Evolutionary conservation across 2,329 filamentous ascomycete genomes (phyloP).

Genomic region (Aotearoamyces nothofagi): DNA sequence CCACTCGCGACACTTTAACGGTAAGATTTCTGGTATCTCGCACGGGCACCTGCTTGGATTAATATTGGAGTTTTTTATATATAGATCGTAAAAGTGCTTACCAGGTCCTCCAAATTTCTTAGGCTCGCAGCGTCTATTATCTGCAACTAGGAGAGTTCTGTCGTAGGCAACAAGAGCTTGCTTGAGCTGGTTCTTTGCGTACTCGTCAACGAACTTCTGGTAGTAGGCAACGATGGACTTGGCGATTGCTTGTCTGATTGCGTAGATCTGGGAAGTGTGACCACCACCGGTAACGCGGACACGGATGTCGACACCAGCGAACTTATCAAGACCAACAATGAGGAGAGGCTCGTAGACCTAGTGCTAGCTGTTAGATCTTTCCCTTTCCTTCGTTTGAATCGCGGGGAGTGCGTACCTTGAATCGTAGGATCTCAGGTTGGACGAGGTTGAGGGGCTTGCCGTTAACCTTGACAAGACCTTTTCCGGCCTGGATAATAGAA

Average conservation of each 20-base stretch:
- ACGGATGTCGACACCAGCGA: constrained; percentile 91
- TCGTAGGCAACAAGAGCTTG: constrained; percentile 91
- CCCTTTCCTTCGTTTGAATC: background rate
- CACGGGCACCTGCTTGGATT: constrained; percentile 60
- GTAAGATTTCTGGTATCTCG: constrained; percentile 99
- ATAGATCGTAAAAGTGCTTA: background rate
- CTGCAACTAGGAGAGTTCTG: constrained; percentile 93
- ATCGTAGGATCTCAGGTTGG: constrained; percentile 92
- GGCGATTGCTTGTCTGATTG: constrained; percentile 96
- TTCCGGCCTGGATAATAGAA: constrained; percentile 40
- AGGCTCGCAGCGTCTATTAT: constrained; percentile 98
- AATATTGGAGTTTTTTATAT: too few relatives aligned
- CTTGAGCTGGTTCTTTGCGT: constrained; percentile 99
- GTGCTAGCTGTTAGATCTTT: constrained; percentile 4
- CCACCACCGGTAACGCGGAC: constrained; percentile 94
- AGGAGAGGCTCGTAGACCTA: constrained; percentile 97
- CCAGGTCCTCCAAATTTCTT: constrained; percentile 60
- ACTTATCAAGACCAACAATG: constrained; percentile 94
- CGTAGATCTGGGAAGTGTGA: constrained; percentile 95
- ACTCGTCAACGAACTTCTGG: constrained; percentile 99
- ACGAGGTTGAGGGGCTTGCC: constrained; percentile 88
- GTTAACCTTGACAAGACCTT: constrained; percentile 97
- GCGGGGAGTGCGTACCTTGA: constrained; percentile 48
- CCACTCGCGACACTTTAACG: constrained; percentile 59
- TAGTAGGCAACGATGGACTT: constrained; percentile 98